Conservation (phyloP, 768 basidiomycete species). For the Podaxis mareebaensis region DNA sequence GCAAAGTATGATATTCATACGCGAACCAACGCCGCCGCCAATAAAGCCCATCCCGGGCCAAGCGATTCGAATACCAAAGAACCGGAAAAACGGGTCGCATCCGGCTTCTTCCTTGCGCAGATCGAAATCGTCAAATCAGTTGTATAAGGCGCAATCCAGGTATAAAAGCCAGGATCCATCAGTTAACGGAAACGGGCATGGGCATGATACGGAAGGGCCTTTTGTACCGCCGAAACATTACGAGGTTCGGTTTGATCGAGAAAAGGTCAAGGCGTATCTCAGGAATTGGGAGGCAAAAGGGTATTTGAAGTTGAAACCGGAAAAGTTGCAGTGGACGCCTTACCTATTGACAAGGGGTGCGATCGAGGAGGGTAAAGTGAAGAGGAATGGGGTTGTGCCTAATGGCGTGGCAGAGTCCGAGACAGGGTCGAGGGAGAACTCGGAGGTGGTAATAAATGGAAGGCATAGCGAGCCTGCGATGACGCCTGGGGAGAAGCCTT, state of each 20-base stretch:
- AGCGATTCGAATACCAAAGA: constrained; percentile 71
- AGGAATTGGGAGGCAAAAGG: constrained; percentile 75
- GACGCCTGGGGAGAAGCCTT: neutral
- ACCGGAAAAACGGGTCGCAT: constrained; percentile 66
- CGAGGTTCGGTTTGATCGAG: constrained; percentile 71
- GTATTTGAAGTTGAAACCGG: constrained; percentile 73
- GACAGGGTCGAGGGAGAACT: neutral
- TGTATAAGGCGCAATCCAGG: constrained; percentile 58
- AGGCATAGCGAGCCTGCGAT: neutral
- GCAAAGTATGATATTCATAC: constrained; percentile 71
- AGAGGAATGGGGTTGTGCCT: constrained; percentile 2
- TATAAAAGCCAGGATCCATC: constrained; percentile 25
- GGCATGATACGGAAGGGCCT: constrained; percentile 44
- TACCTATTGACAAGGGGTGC: constrained; percentile 65
- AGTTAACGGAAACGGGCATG: constrained; percentile 32
- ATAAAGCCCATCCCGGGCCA: constrained; percentile 74
- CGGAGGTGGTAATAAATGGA: neutral
- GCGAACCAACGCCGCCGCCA: constrained; percentile 49
- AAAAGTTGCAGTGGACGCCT: constrained; percentile 93
- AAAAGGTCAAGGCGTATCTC: constrained; percentile 65
- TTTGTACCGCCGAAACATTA: constrained; percentile 72
- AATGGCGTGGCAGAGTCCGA: constrained; percentile 5
- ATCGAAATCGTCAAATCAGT: constrained; percentile 42
- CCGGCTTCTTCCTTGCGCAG: constrained; percentile 2
- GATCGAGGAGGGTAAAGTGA: constrained; percentile 24